Base-by-base conservation (phyloP, 2,329 filamentous ascomycete species). In the Neonectria coccinea region DNA sequence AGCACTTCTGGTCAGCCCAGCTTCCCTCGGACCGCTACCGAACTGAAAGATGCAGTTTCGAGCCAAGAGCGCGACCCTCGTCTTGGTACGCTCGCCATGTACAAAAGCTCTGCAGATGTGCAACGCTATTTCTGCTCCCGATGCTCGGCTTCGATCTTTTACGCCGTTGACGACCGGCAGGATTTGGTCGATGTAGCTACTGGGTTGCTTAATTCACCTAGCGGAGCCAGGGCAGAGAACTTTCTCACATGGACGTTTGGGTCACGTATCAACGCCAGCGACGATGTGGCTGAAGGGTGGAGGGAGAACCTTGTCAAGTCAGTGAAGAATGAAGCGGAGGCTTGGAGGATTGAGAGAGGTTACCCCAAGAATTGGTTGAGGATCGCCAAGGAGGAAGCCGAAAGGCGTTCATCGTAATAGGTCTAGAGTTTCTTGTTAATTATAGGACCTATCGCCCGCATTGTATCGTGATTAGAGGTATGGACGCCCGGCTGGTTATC, bases 111-210 rank as follows among this genome's bases (percentile, higher is more conserved):
- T 0, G 72, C 79, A 0, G 79, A 77, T 14, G 81, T 84, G 1
- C 78, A 83, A 59, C 74, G 84, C 1, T 86, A 84, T 63, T 85
- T 83, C 64, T 87, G 84, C 71, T 78, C 78, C 0, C 75, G 66
- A 1, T 86, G 84, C 72, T 83, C 82, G 0, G 83, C 84, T 0
- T 74, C 68, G 11, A 75, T 85, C 0, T 85, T 86, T 59, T 86
- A 83, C 61, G 77, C 79, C 0, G 70, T 70, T 0, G 79, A 83
- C 16, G 71, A 76, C 4, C 73, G 80, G 2, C 75, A 79, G 0
- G 74, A 80, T 0, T 64, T 82, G 8, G 73, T 85, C 1, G 81
- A 85, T 48, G 59, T 87, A 1, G 79, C 82, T 0, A 66, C 84
- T 3, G 84, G 83, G 0, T 61, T 86, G 4, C 56, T 87, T 2